Conservation (phyloP, 2,329 filamentous ascomycete species). For the Whalleya microplaca region DNA sequence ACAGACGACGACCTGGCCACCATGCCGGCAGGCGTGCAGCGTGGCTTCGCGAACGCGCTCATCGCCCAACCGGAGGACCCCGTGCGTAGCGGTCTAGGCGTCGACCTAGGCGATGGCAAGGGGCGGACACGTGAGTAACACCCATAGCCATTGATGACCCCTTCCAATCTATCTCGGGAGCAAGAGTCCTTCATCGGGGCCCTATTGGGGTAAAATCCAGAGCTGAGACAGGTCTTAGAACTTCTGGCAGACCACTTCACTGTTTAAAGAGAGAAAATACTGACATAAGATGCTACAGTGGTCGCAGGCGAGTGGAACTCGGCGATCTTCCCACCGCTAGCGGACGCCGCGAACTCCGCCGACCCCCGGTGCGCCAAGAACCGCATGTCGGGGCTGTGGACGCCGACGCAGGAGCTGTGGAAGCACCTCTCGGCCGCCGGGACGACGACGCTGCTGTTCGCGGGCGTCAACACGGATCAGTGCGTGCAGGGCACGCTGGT, state of each 20-base stretch:
- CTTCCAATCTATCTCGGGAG: no score
- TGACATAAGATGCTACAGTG: no score
- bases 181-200: no score
- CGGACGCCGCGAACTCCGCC: conserved; percentile 36
- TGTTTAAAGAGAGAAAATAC: no score
- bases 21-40: conserved; percentile 53
- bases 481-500: conserved; percentile 60
- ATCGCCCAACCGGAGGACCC: conserved; percentile 28
- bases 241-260: no score
- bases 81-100: conserved; percentile 45
- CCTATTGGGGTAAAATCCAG: no score
- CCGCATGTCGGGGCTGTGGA: conserved; percentile 62
- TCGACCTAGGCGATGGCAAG: conserved; percentile 48
- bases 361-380: conserved; percentile 61
- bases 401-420: conserved; percentile 33
- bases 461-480: conserved; percentile 65
- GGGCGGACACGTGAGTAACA: conserved; percentile 50
- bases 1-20: conserved; percentile 51
- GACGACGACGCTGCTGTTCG: conserved; percentile 53
- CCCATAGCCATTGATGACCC: no score
- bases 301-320: conserved; percentile 62
- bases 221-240: no score
- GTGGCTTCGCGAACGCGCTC: conserved; percentile 50
- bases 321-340: conserved; percentile 51
- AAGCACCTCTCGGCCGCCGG: conserved; percentile 36